Evolutionary conservation across 1,284 basidiomycete species (phyloP).

Genomic region (Ustilago vetiveriae): DNA sequence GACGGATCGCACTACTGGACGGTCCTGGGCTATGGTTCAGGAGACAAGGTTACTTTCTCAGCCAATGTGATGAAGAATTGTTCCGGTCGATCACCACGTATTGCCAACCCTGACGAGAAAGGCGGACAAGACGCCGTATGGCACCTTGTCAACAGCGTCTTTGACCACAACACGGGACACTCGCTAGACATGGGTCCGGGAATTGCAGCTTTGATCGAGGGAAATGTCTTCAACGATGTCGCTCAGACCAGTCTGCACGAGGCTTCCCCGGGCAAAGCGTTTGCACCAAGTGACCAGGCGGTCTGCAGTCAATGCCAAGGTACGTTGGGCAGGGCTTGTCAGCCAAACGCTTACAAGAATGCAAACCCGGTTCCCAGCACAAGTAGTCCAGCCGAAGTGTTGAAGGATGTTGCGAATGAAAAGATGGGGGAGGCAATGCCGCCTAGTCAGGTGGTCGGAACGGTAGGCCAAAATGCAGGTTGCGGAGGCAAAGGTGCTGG

Average conservation of each 20-base stretch:
- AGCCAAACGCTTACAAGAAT: conserved; percentile 33
- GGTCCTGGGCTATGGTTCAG: conserved; percentile 30
- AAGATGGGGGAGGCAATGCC: conserved; percentile 11
- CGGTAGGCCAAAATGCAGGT: conserved; percentile 8
- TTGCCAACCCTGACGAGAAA: conserved; percentile 24
- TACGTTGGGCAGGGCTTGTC: conserved; percentile 23
- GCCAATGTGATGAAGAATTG: conserved; percentile 36
- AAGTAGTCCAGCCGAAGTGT: conserved; percentile 7
- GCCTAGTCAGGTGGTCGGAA: conserved; percentile 15
- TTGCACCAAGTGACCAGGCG: conserved; percentile 19
- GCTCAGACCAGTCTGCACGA: conserved; percentile 35
- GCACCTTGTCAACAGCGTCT: conserved; percentile 38
- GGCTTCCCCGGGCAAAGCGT: conserved; percentile 15
- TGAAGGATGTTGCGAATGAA: conserved; percentile 21
- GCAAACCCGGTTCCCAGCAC: conserved; percentile 34
- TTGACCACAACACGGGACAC: conserved; percentile 28
- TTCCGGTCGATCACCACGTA: conserved; percentile 38
- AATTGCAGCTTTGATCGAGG: conserved; percentile 30
- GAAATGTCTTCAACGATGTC: conserved; percentile 39
- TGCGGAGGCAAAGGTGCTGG: not conserved
- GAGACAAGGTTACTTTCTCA: conserved; percentile 36
- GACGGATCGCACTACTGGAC: conserved; percentile 49
- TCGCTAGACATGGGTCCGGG: conserved; percentile 36
- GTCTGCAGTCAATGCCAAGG: conserved; percentile 24
- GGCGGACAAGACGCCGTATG: conserved; percentile 16